Evolutionary conservation across 176 grass and related monocot species (phyloP).

Genomic region (Triticum timopheevii): DNA sequence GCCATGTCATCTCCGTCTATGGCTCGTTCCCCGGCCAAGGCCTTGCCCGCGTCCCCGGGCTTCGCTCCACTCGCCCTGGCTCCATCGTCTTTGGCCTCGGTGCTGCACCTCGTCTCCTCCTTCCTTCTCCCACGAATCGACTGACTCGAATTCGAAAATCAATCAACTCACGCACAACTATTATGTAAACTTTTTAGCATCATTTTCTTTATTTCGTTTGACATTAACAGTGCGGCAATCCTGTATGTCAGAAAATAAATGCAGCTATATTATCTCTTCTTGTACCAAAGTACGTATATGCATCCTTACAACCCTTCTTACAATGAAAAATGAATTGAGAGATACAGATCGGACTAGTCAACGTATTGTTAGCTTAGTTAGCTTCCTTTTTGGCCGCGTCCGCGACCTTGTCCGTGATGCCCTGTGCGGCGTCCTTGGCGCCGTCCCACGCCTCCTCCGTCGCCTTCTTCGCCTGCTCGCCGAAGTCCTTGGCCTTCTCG

Average conservation of each 20-base stretch:
- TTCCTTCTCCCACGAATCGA: too few species aligned
- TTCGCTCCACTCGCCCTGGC: too few species aligned
- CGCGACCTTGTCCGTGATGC: not conserved
- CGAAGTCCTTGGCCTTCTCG: not conserved
- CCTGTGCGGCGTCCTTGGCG: constrained; percentile 4
- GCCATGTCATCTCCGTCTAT: too few species aligned
- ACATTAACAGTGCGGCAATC: not conserved
- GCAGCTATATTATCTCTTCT: not conserved
- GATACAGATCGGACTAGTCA: not conserved
- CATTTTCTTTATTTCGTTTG: not conserved
- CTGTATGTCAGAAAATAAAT: not conserved
- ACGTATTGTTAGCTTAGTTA: not conserved
- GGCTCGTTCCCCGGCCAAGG: too few species aligned
- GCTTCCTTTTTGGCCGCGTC: not conserved
- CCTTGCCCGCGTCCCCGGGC: too few species aligned
- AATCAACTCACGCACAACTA: too few species aligned
- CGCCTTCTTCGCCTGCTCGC: not conserved
- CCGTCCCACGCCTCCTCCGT: not conserved
- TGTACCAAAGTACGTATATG: not conserved
- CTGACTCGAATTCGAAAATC: too few species aligned
- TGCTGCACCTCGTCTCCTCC: too few species aligned
- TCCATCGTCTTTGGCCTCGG: too few species aligned
- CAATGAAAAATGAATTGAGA: not conserved
- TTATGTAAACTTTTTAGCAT: too few species aligned
- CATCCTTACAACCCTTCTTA: not conserved